phyloP scores from a whole-genome alignment of 805 yeast species.

The Saccharomycopsis sp. region DNA sequence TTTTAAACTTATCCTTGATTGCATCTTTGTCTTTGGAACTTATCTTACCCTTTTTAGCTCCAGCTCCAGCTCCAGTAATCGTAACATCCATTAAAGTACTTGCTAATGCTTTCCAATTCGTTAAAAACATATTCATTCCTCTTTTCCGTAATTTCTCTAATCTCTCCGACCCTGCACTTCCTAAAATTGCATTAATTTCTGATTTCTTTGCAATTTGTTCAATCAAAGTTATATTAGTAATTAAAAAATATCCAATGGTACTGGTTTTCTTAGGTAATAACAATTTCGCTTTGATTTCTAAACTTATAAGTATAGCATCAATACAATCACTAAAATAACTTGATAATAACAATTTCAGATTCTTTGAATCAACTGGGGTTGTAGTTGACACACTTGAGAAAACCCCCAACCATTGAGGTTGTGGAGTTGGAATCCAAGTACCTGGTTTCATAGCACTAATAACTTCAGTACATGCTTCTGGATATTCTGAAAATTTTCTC shows the following conservation, averaged over 20 bases:
- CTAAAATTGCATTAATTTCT: slow-evolving; percentile 47
- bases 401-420: slow-evolving; percentile 46
- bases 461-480: slow-evolving; percentile 40
- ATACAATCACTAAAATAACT: slow-evolving; percentile 70
- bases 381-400: slow-evolving; percentile 44
- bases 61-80: slow-evolving; percentile 44
- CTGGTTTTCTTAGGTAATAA: slow-evolving; percentile 26
- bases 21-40: slow-evolving; percentile 72
- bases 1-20: slow-evolving; percentile 76
- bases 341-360: slow-evolving; percentile 48
- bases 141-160: slow-evolving; percentile 64
- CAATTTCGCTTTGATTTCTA: slow-evolving; percentile 53
- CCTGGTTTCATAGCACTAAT: slow-evolving; percentile 51
- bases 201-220: slow-evolving; percentile 65
- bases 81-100: slow-evolving; percentile 75
- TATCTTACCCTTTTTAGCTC: slow-evolving; percentile 27
- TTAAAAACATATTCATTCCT: slow-evolving; percentile 62
- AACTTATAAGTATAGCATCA: slow-evolving; percentile 59
- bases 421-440: slow-evolving; percentile 57
- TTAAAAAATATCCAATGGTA: slow-evolving; percentile 56
- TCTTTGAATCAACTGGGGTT: slow-evolving; percentile 31
- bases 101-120: slow-evolving; percentile 77
- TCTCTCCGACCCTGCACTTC: slow-evolving; percentile 53
- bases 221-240: slow-evolving; percentile 65
- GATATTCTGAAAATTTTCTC: slow-evolving; percentile 57